Evolutionary conservation across 2,329 filamentous ascomycete species (phyloP).

Genomic region (Chaetothyriales sp.): DNA sequence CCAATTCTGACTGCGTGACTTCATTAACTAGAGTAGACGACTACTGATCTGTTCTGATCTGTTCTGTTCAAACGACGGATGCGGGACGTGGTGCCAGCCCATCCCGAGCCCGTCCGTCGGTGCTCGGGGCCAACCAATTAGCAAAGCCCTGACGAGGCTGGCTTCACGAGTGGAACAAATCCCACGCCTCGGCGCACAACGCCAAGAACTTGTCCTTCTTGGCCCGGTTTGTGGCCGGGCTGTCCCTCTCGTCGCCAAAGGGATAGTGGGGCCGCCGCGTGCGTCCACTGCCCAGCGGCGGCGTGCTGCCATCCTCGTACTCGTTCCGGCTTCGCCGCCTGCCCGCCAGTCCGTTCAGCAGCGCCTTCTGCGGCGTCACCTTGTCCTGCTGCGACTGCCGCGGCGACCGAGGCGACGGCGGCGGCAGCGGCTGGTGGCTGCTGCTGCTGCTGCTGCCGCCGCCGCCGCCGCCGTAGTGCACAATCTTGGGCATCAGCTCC

Average conservation of each 20-base stretch:
- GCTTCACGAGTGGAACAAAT: constrained; percentile 82
- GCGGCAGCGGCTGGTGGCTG: constrained; percentile 89
- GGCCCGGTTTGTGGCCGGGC: constrained; percentile 63
- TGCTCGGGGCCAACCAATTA: constrained; percentile 3
- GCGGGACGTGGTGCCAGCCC: neutral
- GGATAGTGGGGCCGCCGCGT: constrained; percentile 46
- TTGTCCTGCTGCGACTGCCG: constrained; percentile 30
- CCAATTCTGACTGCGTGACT: constrained; percentile 2
- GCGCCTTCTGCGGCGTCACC: constrained; percentile 32
- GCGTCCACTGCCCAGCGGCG: constrained; percentile 65
- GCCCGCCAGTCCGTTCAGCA: constrained; percentile 20
- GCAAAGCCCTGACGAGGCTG: neutral
- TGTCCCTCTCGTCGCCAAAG: constrained; percentile 70
- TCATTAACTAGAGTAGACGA: neutral
- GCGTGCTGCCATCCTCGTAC: constrained; percentile 78
- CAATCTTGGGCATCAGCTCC: constrained; percentile 79
- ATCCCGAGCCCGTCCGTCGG: neutral
- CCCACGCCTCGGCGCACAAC: constrained; percentile 83
- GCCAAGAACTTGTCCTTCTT: constrained; percentile 90
- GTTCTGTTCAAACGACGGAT: neutral
- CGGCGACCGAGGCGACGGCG: constrained; percentile 77
- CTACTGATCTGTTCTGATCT: neutral
- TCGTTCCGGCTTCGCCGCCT: constrained; percentile 72
- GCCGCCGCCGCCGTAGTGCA: constrained; percentile 66
- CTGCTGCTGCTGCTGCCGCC: constrained; percentile 42